Base-by-base conservation (phyloP, 2,329 filamentous ascomycete genomes). In the Sphaerulina musiva region DNA sequence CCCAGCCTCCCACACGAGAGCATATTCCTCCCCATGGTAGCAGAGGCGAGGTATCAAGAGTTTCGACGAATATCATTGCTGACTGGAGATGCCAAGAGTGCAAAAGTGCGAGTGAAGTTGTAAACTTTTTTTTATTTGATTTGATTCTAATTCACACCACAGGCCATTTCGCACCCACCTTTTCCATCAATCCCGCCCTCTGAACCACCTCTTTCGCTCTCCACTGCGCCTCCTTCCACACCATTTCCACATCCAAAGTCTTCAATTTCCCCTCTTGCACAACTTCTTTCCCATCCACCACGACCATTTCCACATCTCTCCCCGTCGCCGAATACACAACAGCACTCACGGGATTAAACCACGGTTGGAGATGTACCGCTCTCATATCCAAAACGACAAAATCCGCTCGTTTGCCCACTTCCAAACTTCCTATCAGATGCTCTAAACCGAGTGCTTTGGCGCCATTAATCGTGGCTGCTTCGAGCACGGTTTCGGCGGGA, bases 321-420 rank as follows among this genome's bases (percentile, higher is more conserved):
- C 74, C 74, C 1, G 73, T 74, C 1, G 70, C 71, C 9, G 72
- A 71, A 59, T 75, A 76, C 2, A 76, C 74, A 31, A 76, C 59
- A 1, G 71, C 70, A n/a, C 70, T 73, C n/a, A 73, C 63, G 0
- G 74, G 64, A 8, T 69, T 64, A 34, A 63, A 64, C 48, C 50
- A 57, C 3, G 54, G 54, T 39, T 57, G 54, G 12, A 57, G 26
- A 47, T 57, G 54, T 4, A 51, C 50, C 32, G 50, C 51, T 23
- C 54, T 45, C 54, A 57, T 67, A 49, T 71, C 67, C 7, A 72
- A 56, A 3, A 64, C 68, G 10, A 72, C 69, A 48, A 76, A 69
- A 59, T 76, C 34, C 6, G 34, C 34, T 10, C 34, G 6, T 7
- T 38, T 38, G 4, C 34, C 34, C 2, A 38, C 10, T 9, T 38